These are phyloP conservation scores for Irpex sp. DNA, from an alignment of 1,284 basidiomycete species.

Conservation along the genomic window DNA sequence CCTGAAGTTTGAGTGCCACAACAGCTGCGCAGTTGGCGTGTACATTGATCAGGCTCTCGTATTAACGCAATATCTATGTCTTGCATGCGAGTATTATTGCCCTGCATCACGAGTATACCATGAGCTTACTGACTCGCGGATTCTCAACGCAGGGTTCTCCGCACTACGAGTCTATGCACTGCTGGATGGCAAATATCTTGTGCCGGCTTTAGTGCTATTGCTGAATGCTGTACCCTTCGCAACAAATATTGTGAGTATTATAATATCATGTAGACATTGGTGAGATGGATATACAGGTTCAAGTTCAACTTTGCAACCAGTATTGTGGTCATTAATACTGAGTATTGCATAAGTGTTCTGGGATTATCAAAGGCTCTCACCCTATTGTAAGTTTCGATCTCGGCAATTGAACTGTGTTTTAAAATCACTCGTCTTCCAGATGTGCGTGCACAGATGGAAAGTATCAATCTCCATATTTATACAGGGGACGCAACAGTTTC, in stretches of 20 bases:
- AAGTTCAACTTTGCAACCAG: not conserved
- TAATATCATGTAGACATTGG: not conserved
- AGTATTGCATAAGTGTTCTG: too few species aligned
- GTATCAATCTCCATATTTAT: not conserved
- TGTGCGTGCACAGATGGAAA: not conserved
- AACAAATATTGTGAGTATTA: not conserved
- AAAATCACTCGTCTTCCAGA: not conserved
- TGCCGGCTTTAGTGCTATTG: not conserved
- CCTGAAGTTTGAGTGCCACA: not conserved
- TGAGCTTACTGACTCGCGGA: not conserved
- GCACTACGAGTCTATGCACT: not conserved
- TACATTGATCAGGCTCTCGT: too few species aligned
- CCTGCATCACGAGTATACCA: not conserved
- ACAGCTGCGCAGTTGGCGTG: not conserved
- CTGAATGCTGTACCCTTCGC: not conserved
- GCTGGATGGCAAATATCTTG: not conserved
- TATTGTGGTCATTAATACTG: too few species aligned
- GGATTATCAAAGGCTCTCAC: too few species aligned
- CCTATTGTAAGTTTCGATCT: too few species aligned
- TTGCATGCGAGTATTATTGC: not conserved
- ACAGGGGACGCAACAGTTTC: not conserved
- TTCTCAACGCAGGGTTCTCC: not conserved
- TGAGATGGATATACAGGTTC: not conserved
- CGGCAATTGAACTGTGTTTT: too few species aligned
- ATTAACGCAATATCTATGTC: not conserved